Evolutionary conservation across 257 asterid genomes (phyloP).

Genomic region (Plantago major): DNA sequence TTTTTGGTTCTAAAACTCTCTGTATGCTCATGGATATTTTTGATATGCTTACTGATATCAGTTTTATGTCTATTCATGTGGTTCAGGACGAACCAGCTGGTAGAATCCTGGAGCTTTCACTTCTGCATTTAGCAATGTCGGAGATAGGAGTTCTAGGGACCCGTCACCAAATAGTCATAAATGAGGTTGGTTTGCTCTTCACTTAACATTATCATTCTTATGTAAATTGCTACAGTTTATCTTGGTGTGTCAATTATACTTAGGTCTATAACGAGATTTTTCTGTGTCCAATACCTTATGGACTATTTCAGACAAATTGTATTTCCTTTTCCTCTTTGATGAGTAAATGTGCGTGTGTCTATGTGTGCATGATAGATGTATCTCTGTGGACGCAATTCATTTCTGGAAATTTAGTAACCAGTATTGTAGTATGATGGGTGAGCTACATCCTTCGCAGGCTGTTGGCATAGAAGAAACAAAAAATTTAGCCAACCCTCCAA

Average conservation of each 20-base stretch:
- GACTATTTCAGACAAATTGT: too few species aligned
- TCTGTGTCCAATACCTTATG: too few species aligned
- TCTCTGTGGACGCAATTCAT: too few species aligned
- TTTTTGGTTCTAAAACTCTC: background rate
- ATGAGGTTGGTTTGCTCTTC: conserved; percentile 54
- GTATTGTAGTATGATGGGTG: too few species aligned
- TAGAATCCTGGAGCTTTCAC: conserved; percentile 80
- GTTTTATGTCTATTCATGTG: conserved; percentile 9
- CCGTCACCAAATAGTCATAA: conserved; percentile 85
- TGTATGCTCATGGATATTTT: background rate
- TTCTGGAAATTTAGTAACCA: too few species aligned
- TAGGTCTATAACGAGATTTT: too few species aligned
- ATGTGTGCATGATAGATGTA: too few species aligned
- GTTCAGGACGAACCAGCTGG: conserved; percentile 74
- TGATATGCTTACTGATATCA: conserved; percentile 6
- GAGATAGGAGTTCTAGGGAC: conserved; percentile 84
- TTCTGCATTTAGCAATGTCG: conserved; percentile 92
- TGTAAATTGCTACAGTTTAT: background rate
- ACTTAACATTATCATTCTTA: background rate
- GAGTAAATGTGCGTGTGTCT: too few species aligned
- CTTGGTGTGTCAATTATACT: background rate
- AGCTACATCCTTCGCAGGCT: too few species aligned
- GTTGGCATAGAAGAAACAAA: too few species aligned
- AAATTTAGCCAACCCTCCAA: too few species aligned
- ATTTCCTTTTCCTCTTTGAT: too few species aligned